Base-by-base conservation (phyloP, 306 rosid genomes). In the Corylus heterophylla region DNA sequence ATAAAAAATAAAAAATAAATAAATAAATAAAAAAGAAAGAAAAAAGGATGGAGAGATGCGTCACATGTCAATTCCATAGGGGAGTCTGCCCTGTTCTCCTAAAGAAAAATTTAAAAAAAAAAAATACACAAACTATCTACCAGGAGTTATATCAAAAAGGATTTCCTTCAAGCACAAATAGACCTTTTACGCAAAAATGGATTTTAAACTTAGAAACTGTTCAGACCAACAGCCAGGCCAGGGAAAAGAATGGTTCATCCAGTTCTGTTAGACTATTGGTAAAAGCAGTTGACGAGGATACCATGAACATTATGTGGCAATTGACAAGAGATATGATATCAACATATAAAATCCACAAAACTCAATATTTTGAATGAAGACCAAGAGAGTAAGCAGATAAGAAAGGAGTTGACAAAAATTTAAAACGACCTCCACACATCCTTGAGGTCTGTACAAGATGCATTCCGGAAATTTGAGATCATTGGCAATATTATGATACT, bases 401-500 rank as follows among this genome's bases (percentile, higher is more conserved):
- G 42, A 20, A 22, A 78, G 55, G 17, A 35, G 13, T 44, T 44
- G 62, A 22, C 12, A 45, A 51, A 62, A 86, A 79, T 62, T 83
- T 54, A 73, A 78, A 66, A 81, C 70, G 70, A 95, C 98, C 99
- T 90, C 89, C 54, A 79, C 61, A 59, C 62, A 14, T 75, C 97
- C 90, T 51, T 82, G 89, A 71, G 99, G 99, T 82, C 49, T 72
- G 75, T 91, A 95, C 80, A 87, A 67, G 78, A 95, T 87, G 86
- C 29, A 93, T 78, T 95, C 88, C 22, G 80, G 63, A 88, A 54
- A 85, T 70, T 90, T 89, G 77, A 95, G 93, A 88, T 95, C 96
- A 71, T 91, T 78, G 0, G 90, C 99, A 86, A 90, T 82, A 77
- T 89, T 95, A 84, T 86, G 94, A 39, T 81, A 97, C 83, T 79